Evolutionary conservation across 1,284 basidiomycete species (phyloP).

Genomic region (Trichosporon sp.): DNA sequence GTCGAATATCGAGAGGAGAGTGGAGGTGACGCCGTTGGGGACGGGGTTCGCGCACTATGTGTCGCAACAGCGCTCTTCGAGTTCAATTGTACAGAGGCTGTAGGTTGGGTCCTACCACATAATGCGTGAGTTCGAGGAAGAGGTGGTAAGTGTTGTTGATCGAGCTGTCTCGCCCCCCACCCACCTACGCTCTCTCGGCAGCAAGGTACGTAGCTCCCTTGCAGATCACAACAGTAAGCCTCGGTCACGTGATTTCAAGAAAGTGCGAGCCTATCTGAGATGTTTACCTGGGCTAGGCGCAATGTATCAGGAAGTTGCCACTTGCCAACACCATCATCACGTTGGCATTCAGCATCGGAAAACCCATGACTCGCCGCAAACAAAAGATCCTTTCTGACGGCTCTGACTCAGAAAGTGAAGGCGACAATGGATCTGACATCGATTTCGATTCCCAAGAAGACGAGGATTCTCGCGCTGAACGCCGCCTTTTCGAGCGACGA

Average conservation of each 20-base stretch:
- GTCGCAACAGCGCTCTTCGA: neutral
- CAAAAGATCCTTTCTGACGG: conserved; percentile 69
- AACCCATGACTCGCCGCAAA: conserved; percentile 77
- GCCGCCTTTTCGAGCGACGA: conserved; percentile 66
- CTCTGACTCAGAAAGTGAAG: conserved; percentile 58
- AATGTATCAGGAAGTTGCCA: neutral
- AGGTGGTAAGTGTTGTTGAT: neutral
- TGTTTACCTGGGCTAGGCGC: neutral
- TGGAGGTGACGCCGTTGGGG: neutral
- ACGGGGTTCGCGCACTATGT: neutral
- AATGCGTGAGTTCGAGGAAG: neutral
- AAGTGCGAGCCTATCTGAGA: neutral
- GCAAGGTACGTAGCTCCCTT: neutral
- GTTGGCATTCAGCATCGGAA: no score
- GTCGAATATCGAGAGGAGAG: neutral
- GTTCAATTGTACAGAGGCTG: neutral
- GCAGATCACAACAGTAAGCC: neutral
- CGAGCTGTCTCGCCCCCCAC: no score
- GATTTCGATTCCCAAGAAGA: conserved; percentile 56
- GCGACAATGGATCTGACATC: conserved; percentile 52
- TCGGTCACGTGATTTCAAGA: neutral
- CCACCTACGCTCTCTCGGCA: neutral
- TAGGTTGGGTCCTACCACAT: neutral
- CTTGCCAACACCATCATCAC: neutral
- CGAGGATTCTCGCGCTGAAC: conserved; percentile 68